Evolutionary conservation across 495 filamentous ascomycete genomes (phyloP).

Genomic region (Aspergillus nidulans): DNA sequence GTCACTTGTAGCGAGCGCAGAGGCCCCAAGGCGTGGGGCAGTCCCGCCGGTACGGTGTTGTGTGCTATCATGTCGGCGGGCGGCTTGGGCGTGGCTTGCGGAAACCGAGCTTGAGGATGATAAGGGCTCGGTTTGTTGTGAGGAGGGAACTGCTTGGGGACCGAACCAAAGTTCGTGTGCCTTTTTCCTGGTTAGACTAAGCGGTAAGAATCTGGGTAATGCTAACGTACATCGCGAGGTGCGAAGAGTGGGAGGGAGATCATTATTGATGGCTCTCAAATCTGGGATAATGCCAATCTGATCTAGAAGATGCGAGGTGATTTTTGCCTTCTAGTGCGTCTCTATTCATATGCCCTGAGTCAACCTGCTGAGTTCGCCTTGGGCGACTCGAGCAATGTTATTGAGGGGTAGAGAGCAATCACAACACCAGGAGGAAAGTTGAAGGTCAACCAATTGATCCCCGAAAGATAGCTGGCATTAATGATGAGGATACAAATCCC

Average conservation of each 20-base stretch:
- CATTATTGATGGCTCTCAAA: constrained; percentile 41
- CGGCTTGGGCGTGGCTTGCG: constrained; percentile 11
- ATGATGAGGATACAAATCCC: too few relatives aligned
- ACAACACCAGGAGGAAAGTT: background rate
- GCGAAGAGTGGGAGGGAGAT: constrained; percentile 67
- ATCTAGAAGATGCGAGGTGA: background rate
- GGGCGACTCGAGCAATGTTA: background rate
- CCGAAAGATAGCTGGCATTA: background rate
- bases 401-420: background rate
- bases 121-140: constrained; percentile 16
- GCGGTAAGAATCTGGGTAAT: constrained; percentile 2
- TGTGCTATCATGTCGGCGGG: constrained; percentile 1
- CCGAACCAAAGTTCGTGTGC: constrained; percentile 69
- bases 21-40: background rate
- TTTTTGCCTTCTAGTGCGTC: background rate
- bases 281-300: background rate
- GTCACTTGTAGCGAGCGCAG: constrained; percentile 3
- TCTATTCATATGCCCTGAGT: background rate
- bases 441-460: background rate
- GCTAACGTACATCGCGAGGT: constrained; percentile 62
- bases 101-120: constrained; percentile 14
- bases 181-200: constrained; percentile 26
- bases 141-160: constrained; percentile 41
- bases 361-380: background rate
- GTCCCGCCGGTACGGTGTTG: background rate